Percentiles rank a stretch among this genome's conserved stretches.
Conservation (phyloP, 768 basidiomycete genomes). For the Mycena chlorophos region DNA sequence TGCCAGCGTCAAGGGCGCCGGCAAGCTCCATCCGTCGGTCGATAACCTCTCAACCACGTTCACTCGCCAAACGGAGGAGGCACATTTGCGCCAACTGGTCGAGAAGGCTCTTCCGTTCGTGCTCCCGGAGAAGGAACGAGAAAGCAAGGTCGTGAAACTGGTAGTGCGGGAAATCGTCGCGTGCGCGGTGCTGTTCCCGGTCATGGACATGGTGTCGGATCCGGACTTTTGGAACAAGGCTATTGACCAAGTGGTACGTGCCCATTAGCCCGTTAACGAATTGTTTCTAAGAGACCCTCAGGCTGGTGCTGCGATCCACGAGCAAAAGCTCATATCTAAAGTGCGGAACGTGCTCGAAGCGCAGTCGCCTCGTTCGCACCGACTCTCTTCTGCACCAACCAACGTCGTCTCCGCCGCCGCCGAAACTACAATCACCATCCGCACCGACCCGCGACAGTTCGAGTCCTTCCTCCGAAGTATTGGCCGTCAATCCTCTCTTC, state of each 20-base stretch:
- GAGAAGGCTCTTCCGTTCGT: constrained; percentile 71
- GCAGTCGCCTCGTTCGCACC: constrained; percentile 61
- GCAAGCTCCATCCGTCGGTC: constrained; percentile 80
- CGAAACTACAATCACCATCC: constrained; percentile 79
- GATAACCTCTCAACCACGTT: constrained; percentile 87
- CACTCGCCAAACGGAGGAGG: constrained; percentile 87
- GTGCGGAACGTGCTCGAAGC: constrained; percentile 83
- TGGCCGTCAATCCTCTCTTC: constrained; percentile 71
- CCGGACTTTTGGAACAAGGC: constrained; percentile 96
- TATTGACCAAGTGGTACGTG: constrained; percentile 86
- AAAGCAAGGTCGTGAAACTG: constrained; percentile 68
- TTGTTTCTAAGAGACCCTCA: constrained; percentile 22
- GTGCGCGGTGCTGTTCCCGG: constrained; percentile 79
- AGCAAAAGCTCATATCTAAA: constrained; percentile 79
- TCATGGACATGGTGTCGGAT: constrained; percentile 91
- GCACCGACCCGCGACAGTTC: constrained; percentile 80
- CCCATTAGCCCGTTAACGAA: background rate
- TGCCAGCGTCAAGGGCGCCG: constrained; percentile 54
- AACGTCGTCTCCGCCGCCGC: constrained; percentile 45
- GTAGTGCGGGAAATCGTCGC: constrained; percentile 81
- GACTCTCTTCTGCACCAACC: constrained; percentile 37
- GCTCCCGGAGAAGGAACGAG: constrained; percentile 73
- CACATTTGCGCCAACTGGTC: constrained; percentile 71
- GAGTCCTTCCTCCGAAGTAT: constrained; percentile 91
- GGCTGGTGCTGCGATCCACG: constrained; percentile 53